phyloP scores from a whole-genome alignment of 1,139 yeast species.

The Zygoascus hellenicus region DNA sequence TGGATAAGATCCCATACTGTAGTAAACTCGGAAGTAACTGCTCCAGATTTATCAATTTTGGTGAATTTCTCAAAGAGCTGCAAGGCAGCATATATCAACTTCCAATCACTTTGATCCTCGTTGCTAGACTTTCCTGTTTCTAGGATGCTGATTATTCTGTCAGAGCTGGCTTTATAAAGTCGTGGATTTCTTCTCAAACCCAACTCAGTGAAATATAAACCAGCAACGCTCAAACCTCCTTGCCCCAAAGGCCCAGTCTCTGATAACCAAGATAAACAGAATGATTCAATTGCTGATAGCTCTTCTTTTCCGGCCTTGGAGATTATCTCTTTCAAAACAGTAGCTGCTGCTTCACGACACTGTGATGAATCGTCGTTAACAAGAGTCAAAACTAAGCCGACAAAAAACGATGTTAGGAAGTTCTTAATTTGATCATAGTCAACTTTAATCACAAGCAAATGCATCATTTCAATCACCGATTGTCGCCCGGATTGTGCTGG shows the following conservation, averaged over 20 bases:
- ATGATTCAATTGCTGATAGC: conserved; percentile 49
- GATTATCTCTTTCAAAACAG: conserved; percentile 54
- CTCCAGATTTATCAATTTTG: conserved; percentile 18
- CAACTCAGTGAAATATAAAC: conserved; percentile 50
- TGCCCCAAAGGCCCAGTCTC: conserved; percentile 52
- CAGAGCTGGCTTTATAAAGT: conserved; percentile 21
- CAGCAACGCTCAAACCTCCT: conserved; percentile 74
- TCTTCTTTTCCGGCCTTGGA: conserved; percentile 44
- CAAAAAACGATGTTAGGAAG: conserved; percentile 71
- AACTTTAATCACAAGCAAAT: conserved; percentile 61
- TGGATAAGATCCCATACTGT: conserved; percentile 50
- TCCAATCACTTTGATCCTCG: conserved; percentile 47
- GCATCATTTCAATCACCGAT: conserved; percentile 84
- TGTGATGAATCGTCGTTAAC: conserved; percentile 74
- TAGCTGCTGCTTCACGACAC: conserved; percentile 81
- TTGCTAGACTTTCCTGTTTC: conserved; percentile 20
- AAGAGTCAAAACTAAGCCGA: conserved; percentile 70
- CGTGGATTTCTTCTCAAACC: conserved; percentile 33
- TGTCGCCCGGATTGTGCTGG: conserved; percentile 85
- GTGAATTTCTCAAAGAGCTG: conserved; percentile 41
- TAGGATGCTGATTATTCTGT: conserved; percentile 22
- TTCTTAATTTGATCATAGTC: conserved; percentile 53
- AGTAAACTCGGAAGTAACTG: conserved; percentile 28
- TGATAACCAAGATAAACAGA: conserved; percentile 62
- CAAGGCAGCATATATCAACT: conserved; percentile 62